These are phyloP conservation scores for Tolypocladium inflatum DNA, from an alignment of 2,329 filamentous ascomycete genomes.

Conservation along the genomic window DNA sequence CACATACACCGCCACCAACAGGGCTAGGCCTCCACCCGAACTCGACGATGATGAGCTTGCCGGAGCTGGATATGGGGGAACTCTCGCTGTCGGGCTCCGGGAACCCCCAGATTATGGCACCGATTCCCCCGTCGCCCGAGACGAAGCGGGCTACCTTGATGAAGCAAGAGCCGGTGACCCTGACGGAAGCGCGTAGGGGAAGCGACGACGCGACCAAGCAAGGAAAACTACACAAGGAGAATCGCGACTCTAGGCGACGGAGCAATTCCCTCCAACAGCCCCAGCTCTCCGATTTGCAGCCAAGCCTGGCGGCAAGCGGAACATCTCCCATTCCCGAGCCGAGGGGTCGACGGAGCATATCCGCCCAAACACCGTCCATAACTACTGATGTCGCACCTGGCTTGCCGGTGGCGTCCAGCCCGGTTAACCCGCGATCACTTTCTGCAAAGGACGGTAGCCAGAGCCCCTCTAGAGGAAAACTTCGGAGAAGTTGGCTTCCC, in stretches of 20 bases:
- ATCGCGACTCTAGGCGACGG: conserved; percentile 14
- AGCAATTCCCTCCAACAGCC: conserved; percentile 22
- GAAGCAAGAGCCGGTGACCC: conserved; percentile 11
- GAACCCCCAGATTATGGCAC: conserved; percentile 17
- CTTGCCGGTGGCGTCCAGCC: conserved; percentile 18
- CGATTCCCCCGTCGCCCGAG: conserved; percentile 19
- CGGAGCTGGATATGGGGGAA: conserved; percentile 9
- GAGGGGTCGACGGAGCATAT: conserved; percentile 35
- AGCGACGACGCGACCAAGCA: conserved; percentile 11
- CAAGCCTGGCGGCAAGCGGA: conserved; percentile 14
- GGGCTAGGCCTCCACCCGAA: neutral
- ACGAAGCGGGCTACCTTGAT: conserved; percentile 12
- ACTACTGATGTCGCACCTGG: conserved; percentile 15
- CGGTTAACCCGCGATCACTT: conserved; percentile 18
- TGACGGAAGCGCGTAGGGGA: neutral
- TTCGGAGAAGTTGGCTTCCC: conserved; percentile 46
- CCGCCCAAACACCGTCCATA: conserved; percentile 31
- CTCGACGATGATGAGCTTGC: neutral
- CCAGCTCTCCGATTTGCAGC: conserved; percentile 11
- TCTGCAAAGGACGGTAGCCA: conserved; percentile 25
- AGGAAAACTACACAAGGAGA: conserved; percentile 22
- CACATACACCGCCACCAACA: neutral
- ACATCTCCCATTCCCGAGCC: conserved; percentile 25
- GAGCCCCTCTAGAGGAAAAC: conserved; percentile 33
- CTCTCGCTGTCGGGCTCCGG: conserved; percentile 8